Evolutionary conservation across 805 yeast genomes (phyloP), one percentile per base, ranked within the genome.

Genomic region (Lipomyces sp.): DNA sequence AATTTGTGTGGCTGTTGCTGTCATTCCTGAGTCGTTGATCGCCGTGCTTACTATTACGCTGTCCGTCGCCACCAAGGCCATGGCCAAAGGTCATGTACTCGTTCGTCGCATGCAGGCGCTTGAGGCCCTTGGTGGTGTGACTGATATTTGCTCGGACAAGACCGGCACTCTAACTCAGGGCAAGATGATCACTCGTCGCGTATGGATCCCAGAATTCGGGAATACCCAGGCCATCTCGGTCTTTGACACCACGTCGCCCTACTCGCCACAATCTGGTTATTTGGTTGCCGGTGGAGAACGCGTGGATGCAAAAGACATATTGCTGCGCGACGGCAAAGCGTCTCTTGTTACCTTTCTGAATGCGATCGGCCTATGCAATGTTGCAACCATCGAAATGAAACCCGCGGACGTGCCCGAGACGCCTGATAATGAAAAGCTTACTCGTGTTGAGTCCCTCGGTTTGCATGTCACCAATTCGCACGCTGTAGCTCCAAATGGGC

Each of bases 121-220:
- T 40, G 93, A 84, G 63, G 88, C 86, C 32, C 71, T 84, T 39
- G 93, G 93, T 26, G 83, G 88, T 19, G 83, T 85, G 47, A 82
- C 83, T 59, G 88, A 83, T 58, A 82, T 84, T 58, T 84, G 91
- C 65, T 84, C 90, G 1, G 93, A 84, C 69, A 84, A 84, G 63
- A 84, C 93, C 10, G 93, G 93, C 55, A 84, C 93, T 35, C 73
- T 84, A 54, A 84, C 93, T 4, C 85, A 82, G 60, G 91, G 91
- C 48, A 81, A 81, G 55, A 84, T 84, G 93, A 74, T 84, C 63
- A 80, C 81, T n/a, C 79, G 77, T 54, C 76, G 79, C 51, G 82
- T 77, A 23, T 84, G 87, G 86, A 63, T 84, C 38, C 88, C 89
- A 7, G 37, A 34, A 6, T 34, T 42, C 33, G 43, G 33, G 18